These are phyloP conservation scores for Durusdinium trenchii DNA, from an alignment of 73 alveolate species.

Conservation along the genomic window DNA sequence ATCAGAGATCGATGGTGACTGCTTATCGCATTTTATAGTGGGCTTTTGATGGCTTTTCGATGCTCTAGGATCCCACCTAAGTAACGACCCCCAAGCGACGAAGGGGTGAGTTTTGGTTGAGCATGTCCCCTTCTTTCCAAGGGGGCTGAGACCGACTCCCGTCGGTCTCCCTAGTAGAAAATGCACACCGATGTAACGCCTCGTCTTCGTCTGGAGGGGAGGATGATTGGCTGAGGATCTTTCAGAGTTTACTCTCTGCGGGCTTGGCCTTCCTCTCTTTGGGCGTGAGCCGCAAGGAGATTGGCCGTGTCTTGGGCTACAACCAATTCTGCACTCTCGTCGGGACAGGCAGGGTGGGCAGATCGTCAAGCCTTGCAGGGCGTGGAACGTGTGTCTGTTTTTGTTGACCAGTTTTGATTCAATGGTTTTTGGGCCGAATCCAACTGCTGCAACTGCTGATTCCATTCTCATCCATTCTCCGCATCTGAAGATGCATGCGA, in stretches of 20 bases:
- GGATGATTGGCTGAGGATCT: slow-evolving; percentile 9
- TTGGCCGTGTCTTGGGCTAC: slow-evolving; percentile 87
- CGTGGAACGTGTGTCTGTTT: background rate
- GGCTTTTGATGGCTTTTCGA: too few relatives aligned
- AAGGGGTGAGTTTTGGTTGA: too few relatives aligned
- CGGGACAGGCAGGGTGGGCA: slow-evolving; percentile 21
- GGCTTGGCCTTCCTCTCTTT: slow-evolving; percentile 58
- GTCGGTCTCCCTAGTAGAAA: too few relatives aligned
- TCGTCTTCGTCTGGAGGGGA: background rate
- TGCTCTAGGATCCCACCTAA: too few relatives aligned
- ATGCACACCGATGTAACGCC: too few relatives aligned
- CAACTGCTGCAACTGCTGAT: background rate
- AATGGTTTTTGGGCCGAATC: background rate
- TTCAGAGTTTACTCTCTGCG: slow-evolving; percentile 81
- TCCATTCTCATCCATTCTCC: too few relatives aligned
- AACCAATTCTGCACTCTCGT: slow-evolving; percentile 39
- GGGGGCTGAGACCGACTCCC: too few relatives aligned
- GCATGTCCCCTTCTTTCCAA: too few relatives aligned
- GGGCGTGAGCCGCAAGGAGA: slow-evolving; percentile 73
- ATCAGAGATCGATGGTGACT: too few relatives aligned
- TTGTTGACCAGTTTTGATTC: background rate
- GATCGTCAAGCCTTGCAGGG: background rate
- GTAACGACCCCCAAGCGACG: too few relatives aligned
- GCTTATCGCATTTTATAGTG: too few relatives aligned
- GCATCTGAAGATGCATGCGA: too few relatives aligned